Percentiles rank a stretch among this genome's conserved stretches.
Conservation (phyloP, 768 basidiomycete species). For the Rhizopogon sp. region DNA sequence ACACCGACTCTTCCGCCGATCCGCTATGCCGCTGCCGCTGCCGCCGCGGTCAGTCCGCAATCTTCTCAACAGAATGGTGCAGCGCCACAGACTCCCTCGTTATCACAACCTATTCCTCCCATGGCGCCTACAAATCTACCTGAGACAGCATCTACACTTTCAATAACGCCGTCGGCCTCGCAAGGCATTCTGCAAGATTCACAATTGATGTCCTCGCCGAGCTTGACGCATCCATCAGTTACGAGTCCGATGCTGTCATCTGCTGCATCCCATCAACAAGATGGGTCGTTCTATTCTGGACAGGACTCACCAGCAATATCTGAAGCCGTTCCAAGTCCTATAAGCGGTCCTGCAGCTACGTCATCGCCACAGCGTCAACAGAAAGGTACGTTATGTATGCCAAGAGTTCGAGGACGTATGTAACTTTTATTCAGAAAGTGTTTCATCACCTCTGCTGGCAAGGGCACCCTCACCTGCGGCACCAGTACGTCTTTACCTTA, state of each 20-base stretch:
- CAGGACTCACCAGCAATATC: conserved; percentile 72
- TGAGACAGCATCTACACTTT: conserved; percentile 33
- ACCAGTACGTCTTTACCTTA: conserved; percentile 30
- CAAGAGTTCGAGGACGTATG: conserved; percentile 15
- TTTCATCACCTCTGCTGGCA: conserved; percentile 39
- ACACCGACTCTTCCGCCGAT: conserved; percentile 68
- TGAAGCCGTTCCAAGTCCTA: conserved; percentile 48
- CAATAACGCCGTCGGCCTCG: conserved; percentile 31
- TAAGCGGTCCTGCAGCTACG: conserved; percentile 44
- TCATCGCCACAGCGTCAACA: conserved; percentile 56
- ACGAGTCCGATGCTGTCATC: conserved; percentile 81
- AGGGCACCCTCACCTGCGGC: conserved; percentile 37
- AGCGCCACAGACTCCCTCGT: conserved; percentile 34
- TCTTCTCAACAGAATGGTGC: conserved; percentile 28
- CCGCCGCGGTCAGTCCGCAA: conserved; percentile 30
- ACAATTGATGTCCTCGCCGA: conserved; percentile 60
- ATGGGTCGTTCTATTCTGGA: conserved; percentile 66
- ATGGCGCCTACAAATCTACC: conserved; percentile 27
- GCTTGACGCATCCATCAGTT: conserved; percentile 78
- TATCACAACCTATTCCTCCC: conserved; percentile 32
- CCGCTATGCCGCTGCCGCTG: conserved; percentile 89
- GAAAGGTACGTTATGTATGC: conserved; percentile 39
- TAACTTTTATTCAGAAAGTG: conserved; percentile 33
- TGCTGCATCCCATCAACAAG: conserved; percentile 57
- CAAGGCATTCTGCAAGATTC: conserved; percentile 30